Evolutionary conservation across 192 early-diverging fungal species (phyloP).

Genomic region (Geranomyces michiganensis): DNA sequence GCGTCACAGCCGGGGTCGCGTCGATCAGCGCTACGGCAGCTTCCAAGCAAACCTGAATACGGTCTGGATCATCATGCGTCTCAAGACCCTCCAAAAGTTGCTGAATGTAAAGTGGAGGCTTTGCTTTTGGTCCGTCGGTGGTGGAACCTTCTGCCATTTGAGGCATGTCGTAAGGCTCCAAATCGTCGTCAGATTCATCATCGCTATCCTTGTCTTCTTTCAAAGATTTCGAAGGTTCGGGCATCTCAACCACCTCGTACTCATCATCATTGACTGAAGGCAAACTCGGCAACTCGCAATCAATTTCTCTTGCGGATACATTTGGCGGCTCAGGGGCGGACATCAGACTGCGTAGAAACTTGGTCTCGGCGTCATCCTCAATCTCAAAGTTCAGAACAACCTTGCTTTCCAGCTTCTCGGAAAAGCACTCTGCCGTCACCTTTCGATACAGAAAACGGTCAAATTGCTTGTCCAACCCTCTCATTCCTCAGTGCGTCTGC

Average conservation of each 20-base stretch:
- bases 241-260: background rate
- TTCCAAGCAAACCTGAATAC: constrained; percentile 4
- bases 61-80: constrained; percentile 14
- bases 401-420: background rate
- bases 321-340: background rate
- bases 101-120: constrained; percentile 5
- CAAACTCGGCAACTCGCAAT: too few species aligned
- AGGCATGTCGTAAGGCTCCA: constrained; percentile 16
- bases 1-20: background rate
- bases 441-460: background rate
- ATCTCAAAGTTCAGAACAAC: constrained; percentile 15
- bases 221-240: background rate
- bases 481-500: background rate
- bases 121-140: background rate
- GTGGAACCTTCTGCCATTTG: background rate
- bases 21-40: background rate
- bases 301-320: background rate
- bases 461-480: too few species aligned
- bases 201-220: background rate
- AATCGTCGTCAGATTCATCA: constrained; percentile 5
- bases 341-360: constrained; percentile 2
- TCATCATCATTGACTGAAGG: background rate
- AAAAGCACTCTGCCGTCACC: constrained; percentile 22
- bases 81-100: constrained; percentile 8
- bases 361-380: constrained; percentile 3